Evolutionary conservation across 1,284 basidiomycete genomes (phyloP), one percentile per base, ranked within the genome.

Genomic region (Lentinula novae-zelandiae): DNA sequence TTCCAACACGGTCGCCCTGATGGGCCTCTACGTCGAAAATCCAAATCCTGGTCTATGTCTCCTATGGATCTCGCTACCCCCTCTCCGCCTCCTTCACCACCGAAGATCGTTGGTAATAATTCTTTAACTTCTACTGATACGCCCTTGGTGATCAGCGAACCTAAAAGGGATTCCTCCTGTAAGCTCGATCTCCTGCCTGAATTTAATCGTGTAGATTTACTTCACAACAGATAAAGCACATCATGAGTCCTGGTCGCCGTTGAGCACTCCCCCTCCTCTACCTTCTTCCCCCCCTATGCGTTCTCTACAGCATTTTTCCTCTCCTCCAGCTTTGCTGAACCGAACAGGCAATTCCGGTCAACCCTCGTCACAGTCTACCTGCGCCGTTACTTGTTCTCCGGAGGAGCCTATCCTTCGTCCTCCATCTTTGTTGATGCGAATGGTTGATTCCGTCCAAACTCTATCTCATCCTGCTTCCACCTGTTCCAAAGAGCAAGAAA

Each of bases 21-120:
- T 20, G 5, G n/a, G 17, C 8, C 17, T 46, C n/a, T 10, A 9
- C 15, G 17, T 7, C 44, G 44, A 20, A 53, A 17, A 15, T 53
- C 34, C 31, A 34, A 20, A 27, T 58, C 57, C 3, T 33, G 15
- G 39, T 58, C 57, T 27, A 44, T 22, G 13, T 61, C 60, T 36
- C 54, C 60, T 9, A 61, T 57, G 54, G 60, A 57, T 13, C 39
- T 57, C 4, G 60, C 53, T 9, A 57, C 60, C 15, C 60, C 60
- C 9, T 58, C 57, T 13, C 50, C 57, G 15, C 31, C 38, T n/a
- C 38, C 34, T 38, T 44, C 57, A 10, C 9, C 46, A 12, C 17
- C 34, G 9, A 33, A 50, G 49, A 50, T n/a, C 13, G 17, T 3
- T 33, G n/a, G 3, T 1, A 1, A 46, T 10, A 33, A 33, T 12